Base-by-base conservation (phyloP, 2,329 filamentous ascomycete genomes). In the Paecilomyces fulvus region DNA sequence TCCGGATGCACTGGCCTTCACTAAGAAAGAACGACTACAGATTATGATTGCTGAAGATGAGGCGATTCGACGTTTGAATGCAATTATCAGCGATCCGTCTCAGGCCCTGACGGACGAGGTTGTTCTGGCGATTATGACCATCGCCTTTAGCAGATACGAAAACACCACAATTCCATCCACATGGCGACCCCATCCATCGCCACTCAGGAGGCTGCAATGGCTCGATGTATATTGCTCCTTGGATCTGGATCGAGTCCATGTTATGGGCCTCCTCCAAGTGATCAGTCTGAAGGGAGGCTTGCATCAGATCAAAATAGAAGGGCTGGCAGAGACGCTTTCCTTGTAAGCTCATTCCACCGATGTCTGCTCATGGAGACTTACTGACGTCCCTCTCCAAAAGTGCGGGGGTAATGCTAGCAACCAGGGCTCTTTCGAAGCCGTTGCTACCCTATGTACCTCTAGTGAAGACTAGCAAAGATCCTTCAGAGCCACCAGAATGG, bases 151-250 rank as follows among this genome's bases (percentile, higher is more conserved):
- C 55, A 61, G 63, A 12, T 59, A 60, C 37, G 55, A 58, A 30
- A 60, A 62, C 28, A 37, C 53, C 9, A 51, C 59, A 11, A 55
- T 56, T 37, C 52, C 61, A 20, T 53, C 56, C 0, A 48, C 55
- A 9, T 55, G 58, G 11, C 58, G 61, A 12, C 53, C 55, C 7
- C 64, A 66, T 49, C 53, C 52, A 55, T 63, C 62, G 2, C 64
- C 64, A 3, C 51, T 66, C 14, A 59, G 57, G 4, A 61, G 59
- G 12, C 54, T 66, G 31, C 62, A 64, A 51, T 61, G 62, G 53
- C 56, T 64, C 30, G 60, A 62, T 51, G 56, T 65, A 12, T 66
- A 65, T 51, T 62, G 62, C 7, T 60, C 60, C 31, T 57, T 66
- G 0, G 56, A 60, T 28, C 62, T 61, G 11, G 61, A 64, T 25